Base-by-base conservation (phyloP, 1,139 yeast species). In the Pichia sp. region DNA sequence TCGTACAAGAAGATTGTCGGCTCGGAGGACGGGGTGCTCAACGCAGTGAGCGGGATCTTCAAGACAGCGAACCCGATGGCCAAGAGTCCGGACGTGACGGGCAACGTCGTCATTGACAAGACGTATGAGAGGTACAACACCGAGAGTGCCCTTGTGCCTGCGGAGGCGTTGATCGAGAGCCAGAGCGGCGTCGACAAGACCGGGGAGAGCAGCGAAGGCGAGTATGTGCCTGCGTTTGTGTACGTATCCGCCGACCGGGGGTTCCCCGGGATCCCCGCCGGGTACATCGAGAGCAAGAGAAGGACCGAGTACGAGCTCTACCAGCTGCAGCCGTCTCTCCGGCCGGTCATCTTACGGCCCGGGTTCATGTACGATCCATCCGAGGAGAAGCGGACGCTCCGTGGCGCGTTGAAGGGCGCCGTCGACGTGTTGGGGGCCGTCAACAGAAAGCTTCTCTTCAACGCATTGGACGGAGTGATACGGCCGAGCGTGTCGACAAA, bases 161-260 rank as follows among this genome's bases (percentile, higher is more conserved):
- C 90, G 0, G 80, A 82, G 50, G 75, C 84, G 0, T 77, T 80
- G 53, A 67, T 78, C 31, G 64, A 62, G 40, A 75, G 45, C 8
- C 34, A 31, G 34, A 31, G 23, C 23, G 3, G 23, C 23, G 23
- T 19, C 23, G 23, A 19, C 23, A 11, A 31, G 11, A 11, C 34
- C 34, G 34, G 4, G 11, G 34, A 31, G 11, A 54, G 42, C 41
- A 58, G 54, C n/a, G 54, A 26, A 64, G 19, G 16, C 46, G n/a
- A 40, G 16, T n/a, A 4, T n/a, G 43, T 40, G 8, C 67, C 67
- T 29, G 69, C 83, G 0, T 85, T 85, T 65, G 90, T 87, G 0
- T 90, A 88, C 65, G 78, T 90, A 4, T 87, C 96, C 0, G 97
- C 97, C 0, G 95, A 87, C 61, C 75, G 76, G 54, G 83, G 84